These are phyloP conservation scores for Lentinula detonsa DNA, from an alignment of 768 basidiomycete species.

Conservation along the genomic window DNA sequence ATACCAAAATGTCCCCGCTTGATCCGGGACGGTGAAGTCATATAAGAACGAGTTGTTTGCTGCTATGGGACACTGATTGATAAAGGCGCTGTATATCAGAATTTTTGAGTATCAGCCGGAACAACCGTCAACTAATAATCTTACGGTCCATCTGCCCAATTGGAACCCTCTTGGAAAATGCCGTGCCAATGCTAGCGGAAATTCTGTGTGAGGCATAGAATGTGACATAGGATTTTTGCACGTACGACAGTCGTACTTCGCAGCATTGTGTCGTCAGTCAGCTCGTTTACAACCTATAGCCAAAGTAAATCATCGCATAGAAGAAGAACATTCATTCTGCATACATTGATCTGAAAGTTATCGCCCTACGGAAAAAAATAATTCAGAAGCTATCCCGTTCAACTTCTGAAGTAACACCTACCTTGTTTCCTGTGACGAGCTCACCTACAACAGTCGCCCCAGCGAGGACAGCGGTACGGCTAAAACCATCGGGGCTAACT, in stretches of 20 bases:
- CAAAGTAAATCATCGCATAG: not conserved
- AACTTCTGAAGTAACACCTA: not conserved
- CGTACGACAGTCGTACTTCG: conserved; percentile 35
- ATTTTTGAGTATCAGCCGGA: conserved; percentile 19
- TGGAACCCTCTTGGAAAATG: conserved; percentile 23
- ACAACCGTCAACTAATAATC: not conserved
- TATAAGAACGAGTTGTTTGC: conserved; percentile 32
- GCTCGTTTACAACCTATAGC: conserved; percentile 22
- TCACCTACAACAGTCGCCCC: conserved; percentile 28
- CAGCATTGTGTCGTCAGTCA: conserved; percentile 31
- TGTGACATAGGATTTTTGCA: not conserved
- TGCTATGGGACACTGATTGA: conserved; percentile 41
- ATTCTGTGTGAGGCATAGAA: not conserved
- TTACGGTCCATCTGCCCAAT: conserved; percentile 23
- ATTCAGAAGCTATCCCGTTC: not conserved
- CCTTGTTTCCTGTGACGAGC: conserved; percentile 29
- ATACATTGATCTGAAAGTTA: conserved; percentile 31
- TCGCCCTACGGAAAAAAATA: conserved; percentile 22
- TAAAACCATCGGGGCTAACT: conserved; percentile 26
- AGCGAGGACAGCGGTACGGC: conserved; percentile 19
- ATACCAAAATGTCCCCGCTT: conserved; percentile 43
- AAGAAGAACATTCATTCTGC: not conserved
- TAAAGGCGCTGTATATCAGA: conserved; percentile 12
- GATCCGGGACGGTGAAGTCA: conserved; percentile 28
- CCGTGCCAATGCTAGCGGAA: conserved; percentile 26